Percentiles rank a stretch among this genome's conserved stretches.
phyloP scores from a whole-genome alignment of 2,329 filamentous ascomycete genomes.

The Berkeleyomyces basicola region DNA sequence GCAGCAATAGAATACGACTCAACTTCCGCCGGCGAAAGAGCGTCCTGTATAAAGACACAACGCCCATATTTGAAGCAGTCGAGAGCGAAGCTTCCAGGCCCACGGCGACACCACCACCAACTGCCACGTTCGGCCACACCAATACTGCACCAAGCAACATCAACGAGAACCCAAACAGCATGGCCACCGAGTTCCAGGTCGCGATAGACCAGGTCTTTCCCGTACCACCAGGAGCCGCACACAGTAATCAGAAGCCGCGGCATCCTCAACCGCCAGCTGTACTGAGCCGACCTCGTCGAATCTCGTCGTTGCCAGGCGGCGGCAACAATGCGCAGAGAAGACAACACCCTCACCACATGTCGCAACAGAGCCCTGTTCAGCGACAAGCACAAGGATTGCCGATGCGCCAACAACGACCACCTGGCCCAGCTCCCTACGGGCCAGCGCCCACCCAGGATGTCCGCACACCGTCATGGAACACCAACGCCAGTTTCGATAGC shows the following conservation, averaged over 20 bases:
- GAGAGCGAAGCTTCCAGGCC: background rate
- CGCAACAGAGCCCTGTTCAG: constrained; percentile 20
- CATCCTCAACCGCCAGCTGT: constrained; percentile 5
- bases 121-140: background rate
- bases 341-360: constrained; percentile 9
- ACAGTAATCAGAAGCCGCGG: background rate
- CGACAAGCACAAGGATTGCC: constrained; percentile 5
- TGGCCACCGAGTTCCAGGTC: background rate
- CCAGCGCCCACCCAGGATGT: constrained; percentile 13
- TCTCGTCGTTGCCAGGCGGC: constrained; percentile 19
- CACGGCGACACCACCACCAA: background rate
- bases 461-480: constrained; percentile 21
- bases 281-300: constrained; percentile 24
- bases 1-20: constrained; percentile 1
- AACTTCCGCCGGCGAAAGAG: background rate
- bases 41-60: background rate
- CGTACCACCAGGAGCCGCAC: background rate
- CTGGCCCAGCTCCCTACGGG: constrained; percentile 1
- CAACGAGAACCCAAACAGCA: constrained; percentile 2
- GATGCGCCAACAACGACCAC: background rate
- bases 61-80: background rate
- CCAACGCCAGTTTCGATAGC: constrained; percentile 21
- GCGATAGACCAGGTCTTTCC: constrained; percentile 2
- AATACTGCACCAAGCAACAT: background rate
- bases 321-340: constrained; percentile 1